Evolutionary conservation across 1,139 yeast species (phyloP), one percentile per base, ranked within the genome.

Genomic region (Taiozyma sp.): DNA sequence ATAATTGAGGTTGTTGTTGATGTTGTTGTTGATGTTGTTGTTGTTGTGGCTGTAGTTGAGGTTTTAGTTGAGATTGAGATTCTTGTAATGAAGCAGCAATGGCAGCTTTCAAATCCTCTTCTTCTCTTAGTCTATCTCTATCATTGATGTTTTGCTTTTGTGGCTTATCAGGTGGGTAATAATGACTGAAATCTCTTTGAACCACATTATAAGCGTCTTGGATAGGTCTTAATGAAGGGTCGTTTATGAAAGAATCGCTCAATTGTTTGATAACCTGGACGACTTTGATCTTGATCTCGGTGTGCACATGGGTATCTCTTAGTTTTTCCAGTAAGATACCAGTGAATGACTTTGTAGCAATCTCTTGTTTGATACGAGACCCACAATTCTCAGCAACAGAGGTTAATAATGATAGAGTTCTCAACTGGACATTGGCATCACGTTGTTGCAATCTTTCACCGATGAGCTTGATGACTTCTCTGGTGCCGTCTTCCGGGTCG

Each of bases 331-430:
- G 63, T 47, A 93, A 71, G 24, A 76, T 74, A 45, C 75, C 73
- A 30, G 91, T 79, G 65, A 91, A 90, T 12, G 76, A 65, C 58
- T 80, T 81, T 38, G 90, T 74, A 36, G 96, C 92, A 45, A 92
- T 83, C 60, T 86, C 90, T 56, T 88, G 91, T 61, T 84, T 84
- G 80, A 88, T 81, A 59, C 91, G 75, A 2, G 96, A 84, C 1
- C 98, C 98, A 70, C 98, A 92, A 66, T 93, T 93, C 68, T 92
- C 97, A 1, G 96, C 96, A 39, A 90, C 69, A 0, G 97, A 85
- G 19, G 82, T 78, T 22, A 89, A 70, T 50, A 93, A 59, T 0
- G 96, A 79, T 49, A 93, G 70, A 0, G 95, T 69, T 60, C 96
- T 77, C 50, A 92, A 72, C 30, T 89, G 81, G 1, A 87, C 86